Evolutionary conservation across 768 basidiomycete genomes (phyloP).

Genomic region (Hygrophorus pudorinus): DNA sequence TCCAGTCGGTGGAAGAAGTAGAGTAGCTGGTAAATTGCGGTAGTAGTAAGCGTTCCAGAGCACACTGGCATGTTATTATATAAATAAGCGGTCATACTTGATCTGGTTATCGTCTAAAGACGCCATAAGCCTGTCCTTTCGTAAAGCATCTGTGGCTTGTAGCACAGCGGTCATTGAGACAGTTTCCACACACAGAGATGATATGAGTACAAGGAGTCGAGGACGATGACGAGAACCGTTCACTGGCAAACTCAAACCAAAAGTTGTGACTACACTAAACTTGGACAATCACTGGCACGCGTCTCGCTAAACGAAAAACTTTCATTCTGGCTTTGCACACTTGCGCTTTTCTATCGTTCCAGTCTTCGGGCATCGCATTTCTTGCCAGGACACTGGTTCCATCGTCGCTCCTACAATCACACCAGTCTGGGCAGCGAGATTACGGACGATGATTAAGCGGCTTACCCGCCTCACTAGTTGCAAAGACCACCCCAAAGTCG

Average conservation of each 20-base stretch:
- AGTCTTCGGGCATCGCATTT: constrained; percentile 82
- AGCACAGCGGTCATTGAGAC: constrained; percentile 54
- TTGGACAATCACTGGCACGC: too few relatives aligned
- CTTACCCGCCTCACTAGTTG: constrained; percentile 76
- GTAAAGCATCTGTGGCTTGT: constrained; percentile 45
- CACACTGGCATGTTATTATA: constrained; percentile 7
- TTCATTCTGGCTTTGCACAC: constrained; percentile 73
- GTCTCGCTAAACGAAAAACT: constrained; percentile 21
- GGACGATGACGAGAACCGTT: background rate
- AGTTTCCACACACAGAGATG: too few relatives aligned
- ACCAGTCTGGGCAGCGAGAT: too few relatives aligned
- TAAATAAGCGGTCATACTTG: constrained; percentile 30
- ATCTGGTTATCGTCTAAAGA: constrained; percentile 57
- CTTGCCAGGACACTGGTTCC: constrained; percentile 83
- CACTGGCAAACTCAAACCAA: too few relatives aligned
- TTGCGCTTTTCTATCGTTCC: constrained; percentile 75
- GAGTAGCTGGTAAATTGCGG: constrained; percentile 39
- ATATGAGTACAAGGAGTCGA: too few relatives aligned
- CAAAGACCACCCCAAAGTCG: constrained; percentile 86
- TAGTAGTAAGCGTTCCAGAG: constrained; percentile 4
- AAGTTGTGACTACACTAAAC: background rate
- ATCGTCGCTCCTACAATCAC: constrained; percentile 55
- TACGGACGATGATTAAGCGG: too few relatives aligned
- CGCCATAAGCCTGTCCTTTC: constrained; percentile 45
- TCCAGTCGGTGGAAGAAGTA: constrained; percentile 56